These are phyloP conservation scores for Limnanthes douglasii DNA, from an alignment of 345 rosid genomes.

Conservation along the genomic window DNA sequence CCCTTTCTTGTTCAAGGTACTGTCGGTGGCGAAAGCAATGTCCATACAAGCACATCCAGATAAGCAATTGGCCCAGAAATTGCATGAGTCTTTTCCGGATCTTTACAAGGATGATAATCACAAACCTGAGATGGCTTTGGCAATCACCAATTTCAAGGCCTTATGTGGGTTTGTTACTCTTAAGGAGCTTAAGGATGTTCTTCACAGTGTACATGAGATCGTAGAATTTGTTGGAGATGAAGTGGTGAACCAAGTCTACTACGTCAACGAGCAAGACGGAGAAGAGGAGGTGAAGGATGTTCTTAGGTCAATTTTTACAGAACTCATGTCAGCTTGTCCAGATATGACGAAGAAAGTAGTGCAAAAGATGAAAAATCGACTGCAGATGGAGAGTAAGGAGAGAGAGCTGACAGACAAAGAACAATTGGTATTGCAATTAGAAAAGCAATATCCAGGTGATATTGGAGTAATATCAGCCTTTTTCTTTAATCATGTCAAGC, in stretches of 20 bases:
- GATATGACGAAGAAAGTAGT: slow-evolving; percentile 44
- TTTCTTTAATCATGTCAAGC: slow-evolving; percentile 78
- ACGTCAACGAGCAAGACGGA: slow-evolving; percentile 31
- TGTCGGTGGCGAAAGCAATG: slow-evolving; percentile 81
- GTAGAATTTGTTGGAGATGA: slow-evolving; percentile 55
- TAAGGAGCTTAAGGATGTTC: slow-evolving; percentile 79
- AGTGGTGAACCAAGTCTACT: slow-evolving; percentile 33
- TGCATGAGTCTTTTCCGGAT: slow-evolving; percentile 68
- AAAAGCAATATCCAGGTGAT: slow-evolving; percentile 78
- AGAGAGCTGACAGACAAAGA: slow-evolving; percentile 83
- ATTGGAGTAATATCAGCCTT: slow-evolving; percentile 83
- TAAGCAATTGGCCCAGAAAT: slow-evolving; percentile 50
- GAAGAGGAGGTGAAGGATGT: slow-evolving; percentile 39
- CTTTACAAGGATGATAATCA: slow-evolving; percentile 81
- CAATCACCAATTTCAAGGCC: slow-evolving; percentile 82
- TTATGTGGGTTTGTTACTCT: slow-evolving; percentile 74
- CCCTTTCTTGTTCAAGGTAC: slow-evolving; percentile 96
- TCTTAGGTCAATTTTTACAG: slow-evolving; percentile 59
- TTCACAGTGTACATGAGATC: slow-evolving; percentile 69
- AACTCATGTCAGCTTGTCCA: slow-evolving; percentile 65
- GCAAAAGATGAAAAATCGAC: slow-evolving; percentile 42
- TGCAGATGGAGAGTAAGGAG: slow-evolving; percentile 58
- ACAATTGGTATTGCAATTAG: slow-evolving; percentile 60
- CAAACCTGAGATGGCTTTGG: slow-evolving; percentile 99
- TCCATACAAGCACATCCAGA: slow-evolving; percentile 99